Evolutionary conservation across 352 stramenopile genomes (phyloP), one percentile per base, ranked within the genome.

Genomic region (Phytophthora pseudosyringae): DNA sequence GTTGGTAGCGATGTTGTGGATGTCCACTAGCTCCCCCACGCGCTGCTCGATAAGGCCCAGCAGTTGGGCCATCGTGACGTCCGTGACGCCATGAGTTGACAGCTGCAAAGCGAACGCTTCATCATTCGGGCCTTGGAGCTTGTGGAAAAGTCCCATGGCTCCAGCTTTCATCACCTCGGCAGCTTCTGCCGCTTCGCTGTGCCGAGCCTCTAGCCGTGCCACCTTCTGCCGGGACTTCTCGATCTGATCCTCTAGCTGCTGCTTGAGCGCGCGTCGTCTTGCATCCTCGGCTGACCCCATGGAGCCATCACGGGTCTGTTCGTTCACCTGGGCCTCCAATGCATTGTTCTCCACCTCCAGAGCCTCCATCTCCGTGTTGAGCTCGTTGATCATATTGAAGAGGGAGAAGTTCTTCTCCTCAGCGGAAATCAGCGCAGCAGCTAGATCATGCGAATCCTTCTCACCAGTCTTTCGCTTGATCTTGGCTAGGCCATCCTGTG

Each of bases 351-450:
- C 88, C 47, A 94, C 88, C 69, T 97, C 89, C 32, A 94, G 64
- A 15, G 73, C 76, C 69, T 97, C 86, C 81, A 97, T 97, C 56
- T 97, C 90, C 2, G 83, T 94, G 71, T 93, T 98, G 36, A 98
- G 73, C 49, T 97, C 89, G 71, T 97, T 98, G 71, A 98, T 94
- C 67, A 97, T 91, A 56, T 97, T 98, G 69, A 98, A 98, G 15
- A 98, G 80, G 43, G 85, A 96, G 59, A 98, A 98, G 72, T 98
- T 98, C 69, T 98, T 97, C 60, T 98, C 92, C 44, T 98, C 93
- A 3, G 90, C 90, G 39, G 88, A 74, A 40, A 97, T 45, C 39
- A 98, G 86, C 26, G 83, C 90, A 35, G 85, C 78, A 15, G 94
- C 86, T 35, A 98, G 73, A 47, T 94, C 88, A 7, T 93, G 73